Evolutionary conservation across 495 filamentous ascomycete species (phyloP).

Genomic region (Annulohypoxylon stygium): DNA sequence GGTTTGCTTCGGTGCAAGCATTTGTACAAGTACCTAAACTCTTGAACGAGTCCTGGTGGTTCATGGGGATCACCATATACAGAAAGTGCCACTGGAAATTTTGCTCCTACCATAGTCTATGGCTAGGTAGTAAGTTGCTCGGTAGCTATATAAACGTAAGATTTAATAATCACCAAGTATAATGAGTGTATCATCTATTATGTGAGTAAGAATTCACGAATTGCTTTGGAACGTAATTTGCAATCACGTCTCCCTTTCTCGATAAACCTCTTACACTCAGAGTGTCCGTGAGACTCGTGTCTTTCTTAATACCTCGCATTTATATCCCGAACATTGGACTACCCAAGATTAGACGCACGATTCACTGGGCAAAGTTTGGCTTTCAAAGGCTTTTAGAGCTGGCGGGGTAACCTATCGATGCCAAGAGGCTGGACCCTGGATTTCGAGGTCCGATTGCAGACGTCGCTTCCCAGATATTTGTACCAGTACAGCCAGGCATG

Average conservation of each 20-base stretch:
- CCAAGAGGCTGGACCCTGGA: conserved; percentile 33
- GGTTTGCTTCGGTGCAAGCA: background rate
- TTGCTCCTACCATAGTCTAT: background rate
- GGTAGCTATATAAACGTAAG: conserved; percentile 25
- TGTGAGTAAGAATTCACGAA: background rate
- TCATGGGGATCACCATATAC: background rate
- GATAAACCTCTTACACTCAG: background rate
- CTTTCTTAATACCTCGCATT: background rate
- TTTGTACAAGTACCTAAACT: conserved; percentile 6
- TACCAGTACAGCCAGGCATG: background rate
- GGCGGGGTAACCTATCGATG: conserved; percentile 1
- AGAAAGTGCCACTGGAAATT: background rate
- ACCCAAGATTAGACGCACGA: background rate
- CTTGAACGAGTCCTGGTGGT: background rate
- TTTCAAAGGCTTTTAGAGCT: background rate
- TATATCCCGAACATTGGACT: no score
- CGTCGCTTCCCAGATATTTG: no score
- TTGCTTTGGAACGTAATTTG: background rate
- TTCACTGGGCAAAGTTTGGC: background rate
- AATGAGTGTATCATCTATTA: no score
- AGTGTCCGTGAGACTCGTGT: background rate
- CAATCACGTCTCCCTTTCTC: background rate
- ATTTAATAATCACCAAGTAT: conserved; percentile 7
- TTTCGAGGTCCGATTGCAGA: background rate
- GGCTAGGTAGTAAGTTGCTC: conserved; percentile 9